Base-by-base conservation (phyloP, 1,284 basidiomycete genomes). In the Grifola frondosa region DNA sequence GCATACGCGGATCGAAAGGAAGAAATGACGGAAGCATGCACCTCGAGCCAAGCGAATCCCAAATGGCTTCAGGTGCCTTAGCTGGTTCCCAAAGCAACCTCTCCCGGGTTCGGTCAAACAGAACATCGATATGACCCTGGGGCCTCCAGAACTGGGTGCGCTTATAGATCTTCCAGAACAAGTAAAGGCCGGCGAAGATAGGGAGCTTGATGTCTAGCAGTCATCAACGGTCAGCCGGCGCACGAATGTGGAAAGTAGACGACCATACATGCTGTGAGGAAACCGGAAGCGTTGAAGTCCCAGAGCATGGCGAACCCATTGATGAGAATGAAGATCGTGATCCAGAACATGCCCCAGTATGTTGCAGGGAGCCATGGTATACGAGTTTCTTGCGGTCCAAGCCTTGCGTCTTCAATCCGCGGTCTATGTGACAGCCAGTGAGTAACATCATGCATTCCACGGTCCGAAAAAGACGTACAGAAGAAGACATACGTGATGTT, bases 401-500 rank as follows among this genome's bases (percentile, higher is more conserved):
- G 19, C 76, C 78, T 54, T 85, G 83, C 22, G 50, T 62, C 56
- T 70, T 73, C 58, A 77, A 62, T 24, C 81, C 84, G 51, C 75
- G 70, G 63, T 80, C 58, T 57, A 59, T 32, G n/a, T n/a, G n/a
- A n/a, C n/a, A n/a, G n/a, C n/a, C n/a, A n/a, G n/a, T n/a, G n/a
- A n/a, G n/a, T n/a, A n/a, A n/a, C n/a, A n/a, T n/a, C n/a, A 51
- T 66, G 67, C 47, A 70, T 73, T 69, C 44, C 17, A 40, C 43
- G 22, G 16, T 30, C 19, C 25, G 22, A 30, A 8, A 44, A 48
- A 23, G 20, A 45, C 62, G 30, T 49, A 80, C 77, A 78, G 77
- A 89, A 91, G 62, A 75, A 79, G 37, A 88, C 61, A 64, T 86
- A 91, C 3, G 84, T 81, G 25, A 83, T 44, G 54, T 84, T 80